phyloP scores from a whole-genome alignment of 2,329 filamentous ascomycete genomes.

The Cordyceps farinosa region DNA sequence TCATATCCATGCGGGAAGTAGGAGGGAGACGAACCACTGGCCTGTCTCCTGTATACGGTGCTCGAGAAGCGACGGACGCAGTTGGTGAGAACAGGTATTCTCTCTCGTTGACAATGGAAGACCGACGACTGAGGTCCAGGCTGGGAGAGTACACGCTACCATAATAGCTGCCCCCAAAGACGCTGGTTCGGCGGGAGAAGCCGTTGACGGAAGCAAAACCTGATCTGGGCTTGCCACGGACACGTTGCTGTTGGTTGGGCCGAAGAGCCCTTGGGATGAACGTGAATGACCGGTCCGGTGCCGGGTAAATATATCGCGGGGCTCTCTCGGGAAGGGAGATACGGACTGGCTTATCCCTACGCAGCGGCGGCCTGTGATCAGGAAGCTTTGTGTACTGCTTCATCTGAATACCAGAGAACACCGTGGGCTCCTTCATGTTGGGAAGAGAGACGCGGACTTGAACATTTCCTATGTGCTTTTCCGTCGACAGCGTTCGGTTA shows the following conservation, averaged over 20 bases:
- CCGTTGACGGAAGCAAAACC: conserved; percentile 64
- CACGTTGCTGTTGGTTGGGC: conserved; percentile 88
- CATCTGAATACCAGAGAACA: conserved; percentile 72
- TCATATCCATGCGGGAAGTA: conserved; percentile 36
- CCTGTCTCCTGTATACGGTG: conserved; percentile 57
- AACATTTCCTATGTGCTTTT: conserved; percentile 77
- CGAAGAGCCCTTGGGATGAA: conserved; percentile 94
- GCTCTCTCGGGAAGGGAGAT: conserved; percentile 79
- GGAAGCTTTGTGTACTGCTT: conserved; percentile 93
- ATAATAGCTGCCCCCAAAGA: conserved; percentile 62
- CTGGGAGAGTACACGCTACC: conserved; percentile 84
- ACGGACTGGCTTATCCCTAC: conserved; percentile 92
- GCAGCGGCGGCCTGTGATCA: conserved; percentile 87
- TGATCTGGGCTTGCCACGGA: conserved; percentile 65
- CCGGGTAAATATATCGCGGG: conserved; percentile 87
- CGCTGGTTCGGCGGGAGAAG: conserved; percentile 76
- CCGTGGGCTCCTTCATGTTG: conserved; percentile 65
- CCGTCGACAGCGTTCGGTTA: conserved; percentile 76
- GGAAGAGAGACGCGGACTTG: conserved; percentile 80
- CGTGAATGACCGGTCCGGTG: conserved; percentile 87
- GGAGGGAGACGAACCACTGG: conserved; percentile 84
- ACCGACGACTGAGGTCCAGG: conserved; percentile 81
- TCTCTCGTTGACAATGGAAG: conserved; percentile 65
- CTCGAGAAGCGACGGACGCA: conserved; percentile 70
- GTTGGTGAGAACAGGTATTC: conserved; percentile 78